Percentiles rank a stretch among this genome's conserved stretches.
Conservation (phyloP, 2,329 filamentous ascomycete genomes). For the Fusarium brevicatenulatum region DNA sequence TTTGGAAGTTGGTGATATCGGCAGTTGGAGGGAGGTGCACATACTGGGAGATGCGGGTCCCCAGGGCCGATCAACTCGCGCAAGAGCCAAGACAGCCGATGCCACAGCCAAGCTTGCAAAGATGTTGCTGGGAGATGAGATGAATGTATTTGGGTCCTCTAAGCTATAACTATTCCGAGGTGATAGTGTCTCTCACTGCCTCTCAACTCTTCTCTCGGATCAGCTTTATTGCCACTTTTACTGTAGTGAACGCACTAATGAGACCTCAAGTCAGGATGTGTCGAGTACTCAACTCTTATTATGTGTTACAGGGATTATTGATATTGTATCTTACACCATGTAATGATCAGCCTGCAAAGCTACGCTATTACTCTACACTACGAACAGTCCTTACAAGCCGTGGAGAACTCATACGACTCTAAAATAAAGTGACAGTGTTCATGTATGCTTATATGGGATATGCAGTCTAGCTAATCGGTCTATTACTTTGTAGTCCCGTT, state of each 20-base stretch:
- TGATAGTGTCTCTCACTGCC: background rate
- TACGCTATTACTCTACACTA: too few species aligned
- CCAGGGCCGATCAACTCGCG: background rate
- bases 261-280: too few species aligned
- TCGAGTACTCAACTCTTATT: too few species aligned
- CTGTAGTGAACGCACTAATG: too few species aligned
- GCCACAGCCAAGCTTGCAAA: background rate
- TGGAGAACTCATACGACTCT: too few species aligned
- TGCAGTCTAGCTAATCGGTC: background rate
- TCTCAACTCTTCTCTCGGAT: background rate
- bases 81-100: background rate
- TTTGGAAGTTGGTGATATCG: background rate
- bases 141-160: accelerated
- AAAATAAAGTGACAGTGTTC: too few species aligned
- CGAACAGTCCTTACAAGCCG: too few species aligned
- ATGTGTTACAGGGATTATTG: too few species aligned
- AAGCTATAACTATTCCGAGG: background rate
- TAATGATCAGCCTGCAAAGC: too few species aligned
- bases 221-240: accelerated
- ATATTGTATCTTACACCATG: too few species aligned
- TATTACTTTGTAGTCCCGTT: background rate
- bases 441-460: background rate
- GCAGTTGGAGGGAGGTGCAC: background rate
- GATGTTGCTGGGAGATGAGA: background rate
- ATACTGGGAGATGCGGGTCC: background rate